These are phyloP conservation scores for Linnemannia exigua DNA, from an alignment of 192 early-diverging fungal genomes.

Conservation along the genomic window DNA sequence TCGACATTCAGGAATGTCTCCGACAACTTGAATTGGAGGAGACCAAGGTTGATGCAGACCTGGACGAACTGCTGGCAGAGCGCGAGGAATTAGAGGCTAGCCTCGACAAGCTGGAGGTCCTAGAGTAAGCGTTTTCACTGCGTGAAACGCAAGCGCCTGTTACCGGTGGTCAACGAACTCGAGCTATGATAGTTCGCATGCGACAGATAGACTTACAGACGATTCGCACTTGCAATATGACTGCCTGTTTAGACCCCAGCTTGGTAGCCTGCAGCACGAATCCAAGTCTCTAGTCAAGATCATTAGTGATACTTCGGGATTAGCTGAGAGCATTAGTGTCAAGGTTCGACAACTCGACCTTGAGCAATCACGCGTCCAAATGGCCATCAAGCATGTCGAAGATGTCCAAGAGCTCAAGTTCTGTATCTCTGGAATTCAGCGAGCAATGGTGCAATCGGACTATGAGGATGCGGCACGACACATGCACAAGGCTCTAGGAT, in stretches of 20 bases:
- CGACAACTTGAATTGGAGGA: conserved; percentile 73
- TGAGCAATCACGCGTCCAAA: conserved; percentile 81
- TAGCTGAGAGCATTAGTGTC: conserved; percentile 87
- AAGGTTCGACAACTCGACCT: conserved; percentile 89
- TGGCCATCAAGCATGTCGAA: conserved; percentile 77
- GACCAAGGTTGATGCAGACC: conserved; percentile 67
- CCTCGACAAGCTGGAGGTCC: conserved; percentile 64
- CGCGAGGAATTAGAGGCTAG: conserved; percentile 62
- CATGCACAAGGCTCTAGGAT: conserved; percentile 70
- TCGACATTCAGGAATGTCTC: conserved; percentile 72
- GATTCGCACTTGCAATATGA: not conserved
- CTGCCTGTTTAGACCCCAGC: conserved; percentile 62
- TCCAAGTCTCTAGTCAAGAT: conserved; percentile 64
- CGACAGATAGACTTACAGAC: not conserved
- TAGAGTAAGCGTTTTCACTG: conserved; percentile 58
- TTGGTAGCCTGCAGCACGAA: conserved; percentile 63
- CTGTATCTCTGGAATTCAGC: conserved; percentile 75
- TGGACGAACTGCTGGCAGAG: conserved; percentile 70
- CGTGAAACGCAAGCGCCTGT: not conserved
- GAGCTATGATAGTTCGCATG: not conserved
- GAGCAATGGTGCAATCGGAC: conserved; percentile 71
- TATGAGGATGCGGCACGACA: conserved; percentile 79
- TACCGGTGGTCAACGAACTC: too few species aligned
- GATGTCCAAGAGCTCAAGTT: conserved; percentile 82
- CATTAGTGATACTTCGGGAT: conserved; percentile 73